phyloP scores from a whole-genome alignment of 1,139 yeast genomes.

The Candida labiduridarum region DNA sequence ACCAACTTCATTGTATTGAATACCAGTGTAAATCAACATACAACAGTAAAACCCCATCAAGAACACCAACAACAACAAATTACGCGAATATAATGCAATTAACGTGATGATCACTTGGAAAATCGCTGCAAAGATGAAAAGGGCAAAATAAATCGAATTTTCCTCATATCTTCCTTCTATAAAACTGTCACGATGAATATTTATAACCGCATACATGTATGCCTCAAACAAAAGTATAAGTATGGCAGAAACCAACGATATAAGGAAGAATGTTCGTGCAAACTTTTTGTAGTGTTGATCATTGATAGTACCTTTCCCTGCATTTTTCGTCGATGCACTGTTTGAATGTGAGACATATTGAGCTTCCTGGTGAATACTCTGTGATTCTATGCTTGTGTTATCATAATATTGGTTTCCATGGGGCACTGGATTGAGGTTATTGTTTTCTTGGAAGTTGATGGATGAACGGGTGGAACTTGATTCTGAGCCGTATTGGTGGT shows the following conservation, averaged over 20 bases:
- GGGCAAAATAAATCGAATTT: slow-evolving; percentile 29
- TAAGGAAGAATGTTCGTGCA: slow-evolving; percentile 24
- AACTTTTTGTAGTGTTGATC: slow-evolving; percentile 12
- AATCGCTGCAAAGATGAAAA: slow-evolving; percentile 48
- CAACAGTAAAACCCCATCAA: slow-evolving; percentile 49
- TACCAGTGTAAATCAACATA: slow-evolving; percentile 53
- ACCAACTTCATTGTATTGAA: slow-evolving; percentile 56
- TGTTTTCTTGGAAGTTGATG: neutral
- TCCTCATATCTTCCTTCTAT: slow-evolving; percentile 24
- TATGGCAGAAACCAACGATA: slow-evolving; percentile 33
- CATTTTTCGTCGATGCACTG: neutral
- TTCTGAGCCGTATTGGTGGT: slow-evolving; percentile 1
- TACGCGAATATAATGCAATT: slow-evolving; percentile 46
- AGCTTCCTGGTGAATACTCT: neutral
- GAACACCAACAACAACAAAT: slow-evolving; percentile 44
- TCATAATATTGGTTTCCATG: neutral
- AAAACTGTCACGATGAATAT: slow-evolving; percentile 28
- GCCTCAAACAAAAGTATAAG: slow-evolving; percentile 32
- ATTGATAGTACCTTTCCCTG: slow-evolving; percentile 4
- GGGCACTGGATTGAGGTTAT: neutral
- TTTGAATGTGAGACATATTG: neutral
- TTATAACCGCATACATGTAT: slow-evolving; percentile 39
- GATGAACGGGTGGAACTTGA: slow-evolving; percentile 1
- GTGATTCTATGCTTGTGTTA: neutral
- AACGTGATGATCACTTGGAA: slow-evolving; percentile 43